Evolutionary conservation across 257 asterid species (phyloP).

Genomic region (Jasminum sambac): DNA sequence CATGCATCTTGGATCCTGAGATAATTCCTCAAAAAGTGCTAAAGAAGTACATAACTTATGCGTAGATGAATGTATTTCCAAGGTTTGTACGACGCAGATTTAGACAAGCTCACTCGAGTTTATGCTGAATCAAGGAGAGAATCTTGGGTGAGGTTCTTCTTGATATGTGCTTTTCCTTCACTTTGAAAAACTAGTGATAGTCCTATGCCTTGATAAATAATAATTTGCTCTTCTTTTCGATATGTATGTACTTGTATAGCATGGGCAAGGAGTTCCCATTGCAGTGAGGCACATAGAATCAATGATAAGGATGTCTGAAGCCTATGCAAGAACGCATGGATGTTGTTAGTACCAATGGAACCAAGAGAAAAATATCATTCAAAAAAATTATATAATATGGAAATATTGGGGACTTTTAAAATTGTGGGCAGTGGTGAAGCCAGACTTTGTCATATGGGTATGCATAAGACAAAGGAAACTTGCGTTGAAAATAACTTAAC

Average conservation of each 20-base stretch:
- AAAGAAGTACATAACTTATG: slow-evolving; percentile 87
- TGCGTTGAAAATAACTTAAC: no score
- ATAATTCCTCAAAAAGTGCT: slow-evolving; percentile 87
- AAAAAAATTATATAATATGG: no score
- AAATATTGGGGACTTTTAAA: no score
- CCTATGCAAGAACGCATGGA: slow-evolving; percentile 96
- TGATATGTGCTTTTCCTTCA: slow-evolving; percentile 7
- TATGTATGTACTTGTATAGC: slow-evolving; percentile 40
- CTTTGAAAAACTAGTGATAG: slow-evolving; percentile 6
- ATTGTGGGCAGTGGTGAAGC: no score
- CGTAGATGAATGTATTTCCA: slow-evolving; percentile 90
- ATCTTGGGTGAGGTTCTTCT: slow-evolving; percentile 67
- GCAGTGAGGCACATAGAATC: slow-evolving; percentile 98
- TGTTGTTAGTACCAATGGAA: no score
- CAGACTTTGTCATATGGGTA: no score
- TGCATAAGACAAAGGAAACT: no score
- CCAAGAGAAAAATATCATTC: no score
- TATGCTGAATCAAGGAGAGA: slow-evolving; percentile 96
- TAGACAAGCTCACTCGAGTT: slow-evolving; percentile 84
- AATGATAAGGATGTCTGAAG: slow-evolving; percentile 98
- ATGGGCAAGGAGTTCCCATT: slow-evolving; percentile 95
- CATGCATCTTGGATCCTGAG: no score
- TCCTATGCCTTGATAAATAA: slow-evolving; percentile 14
- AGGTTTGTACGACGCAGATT: slow-evolving; percentile 85
- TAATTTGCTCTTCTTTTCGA: slow-evolving; percentile 7